Percentiles rank a stretch among this genome's conserved stretches.
Evolutionary conservation across 176 grass and related monocot genomes (phyloP).

Genomic region (Aechmea fasciata): DNA sequence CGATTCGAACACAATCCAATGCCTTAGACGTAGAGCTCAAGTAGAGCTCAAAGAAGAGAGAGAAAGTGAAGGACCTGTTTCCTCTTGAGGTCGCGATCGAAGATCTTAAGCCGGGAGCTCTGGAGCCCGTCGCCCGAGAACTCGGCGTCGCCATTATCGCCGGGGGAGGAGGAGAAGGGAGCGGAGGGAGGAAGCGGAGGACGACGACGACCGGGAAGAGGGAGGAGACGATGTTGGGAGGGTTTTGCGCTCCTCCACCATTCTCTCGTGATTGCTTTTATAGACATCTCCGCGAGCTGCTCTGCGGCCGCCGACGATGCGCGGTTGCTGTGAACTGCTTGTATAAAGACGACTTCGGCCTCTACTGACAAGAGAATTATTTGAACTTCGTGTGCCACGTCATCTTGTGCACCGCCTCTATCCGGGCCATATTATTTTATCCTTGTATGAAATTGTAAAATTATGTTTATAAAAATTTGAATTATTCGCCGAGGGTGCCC

Average conservation of each 20-base stretch:
- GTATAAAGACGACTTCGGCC: too few relatives aligned
- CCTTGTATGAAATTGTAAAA: too few relatives aligned
- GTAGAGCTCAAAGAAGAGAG: background rate
- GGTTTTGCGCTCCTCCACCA: background rate
- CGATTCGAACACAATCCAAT: background rate
- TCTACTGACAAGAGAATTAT: too few relatives aligned
- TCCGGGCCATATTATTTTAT: too few relatives aligned
- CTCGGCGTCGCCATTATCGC: slow-evolving; percentile 7
- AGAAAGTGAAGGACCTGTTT: slow-evolving; percentile 1
- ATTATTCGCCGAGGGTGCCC: too few relatives aligned
- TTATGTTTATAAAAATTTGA: too few relatives aligned
- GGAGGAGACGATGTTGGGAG: background rate
- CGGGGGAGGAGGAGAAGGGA: slow-evolving; percentile 12
- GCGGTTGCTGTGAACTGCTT: background rate
- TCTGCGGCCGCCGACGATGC: background rate
- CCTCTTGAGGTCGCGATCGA: slow-evolving; percentile 83
- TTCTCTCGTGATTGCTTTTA: background rate
- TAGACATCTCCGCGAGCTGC: slow-evolving; percentile 2
- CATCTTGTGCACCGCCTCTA: too few relatives aligned
- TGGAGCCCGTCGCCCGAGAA: slow-evolving; percentile 3
- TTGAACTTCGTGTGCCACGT: too few relatives aligned
- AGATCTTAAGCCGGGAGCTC: slow-evolving; percentile 51
- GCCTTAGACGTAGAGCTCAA: too few relatives aligned
- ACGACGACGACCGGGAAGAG: slow-evolving; percentile 6
- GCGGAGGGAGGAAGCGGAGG: slow-evolving; percentile 16